These are phyloP conservation scores for Trypanosoma rangeli DNA, from an alignment of 208 protist genomes.

Conservation along the genomic window DNA sequence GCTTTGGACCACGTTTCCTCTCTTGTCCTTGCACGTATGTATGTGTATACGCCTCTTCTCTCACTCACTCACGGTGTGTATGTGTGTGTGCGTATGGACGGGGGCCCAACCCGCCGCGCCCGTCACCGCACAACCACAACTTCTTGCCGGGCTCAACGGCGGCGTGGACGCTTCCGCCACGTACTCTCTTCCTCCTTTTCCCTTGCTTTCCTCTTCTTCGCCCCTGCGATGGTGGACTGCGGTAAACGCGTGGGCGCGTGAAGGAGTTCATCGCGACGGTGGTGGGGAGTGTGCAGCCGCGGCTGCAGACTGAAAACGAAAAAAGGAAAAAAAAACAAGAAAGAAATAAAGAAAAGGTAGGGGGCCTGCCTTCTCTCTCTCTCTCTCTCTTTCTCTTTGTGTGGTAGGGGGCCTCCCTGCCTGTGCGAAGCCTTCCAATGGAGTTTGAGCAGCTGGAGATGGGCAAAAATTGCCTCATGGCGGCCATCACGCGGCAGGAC, in stretches of 20 bases:
- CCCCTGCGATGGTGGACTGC: neutral
- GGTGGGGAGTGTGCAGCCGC: too few species aligned
- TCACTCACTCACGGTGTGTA: neutral
- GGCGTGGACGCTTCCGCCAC: too few species aligned
- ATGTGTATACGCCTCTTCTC: neutral
- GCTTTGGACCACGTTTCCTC: too few species aligned
- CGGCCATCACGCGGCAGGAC: constrained; percentile 62
- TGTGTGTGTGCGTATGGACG: neutral
- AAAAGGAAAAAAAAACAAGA: neutral
- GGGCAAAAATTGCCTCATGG: constrained; percentile 47
- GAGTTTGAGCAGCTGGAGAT: constrained; percentile 88
- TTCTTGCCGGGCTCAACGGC: neutral
- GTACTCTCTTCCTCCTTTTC: neutral
- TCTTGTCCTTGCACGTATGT: neutral
- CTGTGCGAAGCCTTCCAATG: constrained; percentile 31
- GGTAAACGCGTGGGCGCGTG: neutral
- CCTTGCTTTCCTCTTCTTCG: neutral
- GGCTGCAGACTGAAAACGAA: neutral
- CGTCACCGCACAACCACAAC: neutral
- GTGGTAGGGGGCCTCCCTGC: neutral
- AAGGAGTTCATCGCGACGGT: neutral
- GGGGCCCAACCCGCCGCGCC: neutral
- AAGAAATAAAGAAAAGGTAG: neutral
- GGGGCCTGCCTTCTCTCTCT: too few species aligned
- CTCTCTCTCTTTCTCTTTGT: neutral